These are phyloP conservation scores for Gliomastix tumulicola DNA, from an alignment of 2,329 filamentous ascomycete genomes.

Conservation along the genomic window DNA sequence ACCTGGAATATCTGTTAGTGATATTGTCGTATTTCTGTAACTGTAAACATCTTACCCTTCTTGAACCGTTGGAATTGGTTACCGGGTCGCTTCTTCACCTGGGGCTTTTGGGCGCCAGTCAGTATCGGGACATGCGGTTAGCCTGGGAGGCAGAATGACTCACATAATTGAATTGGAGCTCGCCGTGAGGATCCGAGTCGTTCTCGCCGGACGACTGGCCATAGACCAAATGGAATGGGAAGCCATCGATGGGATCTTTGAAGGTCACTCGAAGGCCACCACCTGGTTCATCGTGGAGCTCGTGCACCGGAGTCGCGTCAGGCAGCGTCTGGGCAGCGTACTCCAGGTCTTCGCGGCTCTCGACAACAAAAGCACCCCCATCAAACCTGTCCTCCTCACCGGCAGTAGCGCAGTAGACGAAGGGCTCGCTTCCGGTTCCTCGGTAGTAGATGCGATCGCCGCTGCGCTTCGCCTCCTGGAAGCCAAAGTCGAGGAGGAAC, in stretches of 20 bases:
- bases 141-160: neutral
- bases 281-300: conserved; percentile 26
- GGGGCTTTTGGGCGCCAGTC: neutral
- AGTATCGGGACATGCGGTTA: too few species aligned
- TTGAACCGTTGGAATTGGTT: neutral
- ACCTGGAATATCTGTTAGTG: conserved; percentile 16
- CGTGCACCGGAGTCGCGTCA: conserved; percentile 37
- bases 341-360: conserved; percentile 46
- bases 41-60: neutral
- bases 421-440: conserved; percentile 55
- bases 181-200: neutral
- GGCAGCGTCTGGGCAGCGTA: conserved; percentile 39
- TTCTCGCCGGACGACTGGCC: neutral
- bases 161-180: neutral
- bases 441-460: conserved; percentile 48
- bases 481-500: conserved; percentile 43
- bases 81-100: neutral
- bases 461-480: conserved; percentile 26
- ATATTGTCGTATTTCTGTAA: neutral
- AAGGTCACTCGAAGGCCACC: neutral
- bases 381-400: conserved; percentile 43
- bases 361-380: conserved; percentile 51
- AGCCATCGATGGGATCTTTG: neutral
- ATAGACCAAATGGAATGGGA: neutral
- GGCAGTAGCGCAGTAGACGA: conserved; percentile 46